Percentiles rank a stretch among this genome's conserved stretches.
These are phyloP conservation scores for Colletotrichum sp. DNA, from an alignment of 2,329 filamentous ascomycete species.

Conservation along the genomic window DNA sequence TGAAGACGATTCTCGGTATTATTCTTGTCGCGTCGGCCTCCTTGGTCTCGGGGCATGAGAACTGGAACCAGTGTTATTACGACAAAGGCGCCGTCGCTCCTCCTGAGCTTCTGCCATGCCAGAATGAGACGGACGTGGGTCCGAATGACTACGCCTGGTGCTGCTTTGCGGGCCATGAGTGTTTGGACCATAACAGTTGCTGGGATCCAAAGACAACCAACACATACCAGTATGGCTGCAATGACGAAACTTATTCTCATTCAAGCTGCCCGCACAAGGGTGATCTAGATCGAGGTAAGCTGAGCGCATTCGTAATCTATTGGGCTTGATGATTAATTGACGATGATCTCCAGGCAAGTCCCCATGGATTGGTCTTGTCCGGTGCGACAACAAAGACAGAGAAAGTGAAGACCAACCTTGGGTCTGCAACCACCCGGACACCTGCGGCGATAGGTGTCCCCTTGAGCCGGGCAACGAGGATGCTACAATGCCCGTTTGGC, in stretches of 20 bases:
- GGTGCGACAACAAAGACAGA: neutral
- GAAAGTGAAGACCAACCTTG: neutral
- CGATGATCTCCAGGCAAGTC: neutral
- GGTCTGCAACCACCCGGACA: conserved; percentile 12
- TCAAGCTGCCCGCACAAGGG: neutral
- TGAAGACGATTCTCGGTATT: neutral
- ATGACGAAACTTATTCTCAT: conserved; percentile 1
- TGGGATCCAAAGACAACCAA: neutral
- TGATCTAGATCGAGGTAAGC: neutral
- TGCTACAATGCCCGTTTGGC: neutral
- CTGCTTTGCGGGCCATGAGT: conserved; percentile 4
- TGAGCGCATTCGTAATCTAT: rapidly evolving
- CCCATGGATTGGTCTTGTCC: conserved; percentile 11
- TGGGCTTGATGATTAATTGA: neutral
- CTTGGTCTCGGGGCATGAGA: neutral
- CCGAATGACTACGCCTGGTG: neutral
- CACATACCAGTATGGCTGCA: conserved; percentile 19
- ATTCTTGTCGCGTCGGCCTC: neutral
- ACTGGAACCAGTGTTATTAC: conserved; percentile 13
- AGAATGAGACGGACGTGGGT: neutral
- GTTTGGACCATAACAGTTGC: neutral
- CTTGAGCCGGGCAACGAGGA: neutral
- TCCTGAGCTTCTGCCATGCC: neutral
- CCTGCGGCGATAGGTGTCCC: neutral
- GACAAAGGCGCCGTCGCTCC: neutral